Percentiles rank a stretch among this genome's conserved stretches.
Conservation (phyloP, 108 stramenopile genomes). For the Nitzschia sp. region DNA sequence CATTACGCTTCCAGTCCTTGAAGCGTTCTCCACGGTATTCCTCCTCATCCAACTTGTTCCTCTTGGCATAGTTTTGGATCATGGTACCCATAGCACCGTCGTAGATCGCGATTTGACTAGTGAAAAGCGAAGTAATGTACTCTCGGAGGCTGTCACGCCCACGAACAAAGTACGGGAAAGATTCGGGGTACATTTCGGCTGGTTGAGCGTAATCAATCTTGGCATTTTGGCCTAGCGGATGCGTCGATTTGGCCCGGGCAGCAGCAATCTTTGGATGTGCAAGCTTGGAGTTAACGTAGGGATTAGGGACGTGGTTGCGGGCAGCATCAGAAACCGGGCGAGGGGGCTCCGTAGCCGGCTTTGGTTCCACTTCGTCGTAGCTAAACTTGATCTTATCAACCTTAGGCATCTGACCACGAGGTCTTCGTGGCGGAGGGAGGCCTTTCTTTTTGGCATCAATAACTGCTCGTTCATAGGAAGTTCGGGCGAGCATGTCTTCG, state of each 20-base stretch:
- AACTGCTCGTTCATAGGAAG: constrained; percentile 81
- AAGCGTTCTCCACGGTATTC: constrained; percentile 97
- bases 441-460: constrained; percentile 83
- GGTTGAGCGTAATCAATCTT: constrained; percentile 84
- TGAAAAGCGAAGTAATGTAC: constrained; percentile 90
- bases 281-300: constrained; percentile 76
- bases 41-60: constrained; percentile 92
- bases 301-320: constrained; percentile 82
- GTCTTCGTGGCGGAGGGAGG: constrained; percentile 67
- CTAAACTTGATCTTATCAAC: constrained; percentile 62
- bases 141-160: constrained; percentile 89
- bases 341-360: constrained; percentile 86
- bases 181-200: constrained; percentile 59
- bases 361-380: constrained; percentile 76
- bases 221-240: constrained; percentile 68
- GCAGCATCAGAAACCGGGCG: constrained; percentile 85
- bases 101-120: constrained; percentile 87
- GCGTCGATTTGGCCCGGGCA: constrained; percentile 77
- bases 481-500: constrained; percentile 90
- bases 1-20: constrained; percentile 89
- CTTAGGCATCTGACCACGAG: constrained; percentile 53
- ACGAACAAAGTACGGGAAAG: constrained; percentile 91
- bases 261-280: constrained; percentile 78
- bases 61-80: constrained; percentile 98
- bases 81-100: constrained; percentile 99